Conservation (phyloP, 352 stramenopile genomes). For the Aphanomyces euteiches region DNA sequence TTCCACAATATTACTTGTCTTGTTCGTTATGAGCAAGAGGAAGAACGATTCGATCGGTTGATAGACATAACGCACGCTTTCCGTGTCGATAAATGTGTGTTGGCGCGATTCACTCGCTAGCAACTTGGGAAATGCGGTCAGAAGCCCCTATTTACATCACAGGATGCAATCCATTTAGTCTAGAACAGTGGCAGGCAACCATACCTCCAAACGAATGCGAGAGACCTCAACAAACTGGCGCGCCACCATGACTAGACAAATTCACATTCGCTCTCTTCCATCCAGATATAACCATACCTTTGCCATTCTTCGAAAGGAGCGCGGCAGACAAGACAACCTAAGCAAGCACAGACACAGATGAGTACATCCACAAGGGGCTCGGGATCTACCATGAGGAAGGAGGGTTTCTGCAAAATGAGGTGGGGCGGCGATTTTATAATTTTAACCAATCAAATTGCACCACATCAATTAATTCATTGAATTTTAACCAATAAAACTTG, state of each 20-base stretch:
- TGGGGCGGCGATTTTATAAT: conserved; percentile 8
- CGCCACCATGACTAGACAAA: conserved; percentile 84
- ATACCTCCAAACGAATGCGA: conserved; percentile 94
- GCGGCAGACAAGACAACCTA: conserved; percentile 95
- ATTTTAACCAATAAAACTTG: conserved; percentile 20
- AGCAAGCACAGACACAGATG: conserved; percentile 1
- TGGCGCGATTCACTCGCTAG: conserved; percentile 90
- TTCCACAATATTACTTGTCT: conserved; percentile 99
- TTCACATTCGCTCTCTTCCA: background rate
- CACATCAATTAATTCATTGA: conserved; percentile 12
- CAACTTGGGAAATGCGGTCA: conserved; percentile 98
- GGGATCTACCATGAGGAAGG: too few relatives aligned
- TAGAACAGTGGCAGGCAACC: background rate
- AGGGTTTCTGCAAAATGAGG: conserved; percentile 21
- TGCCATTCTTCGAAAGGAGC: conserved; percentile 92
- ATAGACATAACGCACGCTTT: conserved; percentile 98
- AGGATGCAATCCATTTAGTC: background rate
- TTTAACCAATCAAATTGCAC: conserved; percentile 17
- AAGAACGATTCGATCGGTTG: conserved; percentile 98
- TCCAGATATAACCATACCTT: conserved; percentile 64
- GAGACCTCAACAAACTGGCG: conserved; percentile 99
- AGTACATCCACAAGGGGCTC: background rate
- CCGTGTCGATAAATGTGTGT: conserved; percentile 99
- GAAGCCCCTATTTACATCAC: conserved; percentile 67
- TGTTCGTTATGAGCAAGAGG: conserved; percentile 98